Percentiles rank a stretch among this genome's conserved stretches.
Evolutionary conservation across 495 filamentous ascomycete species (phyloP).

Genomic region (Podospora tetraspora): DNA sequence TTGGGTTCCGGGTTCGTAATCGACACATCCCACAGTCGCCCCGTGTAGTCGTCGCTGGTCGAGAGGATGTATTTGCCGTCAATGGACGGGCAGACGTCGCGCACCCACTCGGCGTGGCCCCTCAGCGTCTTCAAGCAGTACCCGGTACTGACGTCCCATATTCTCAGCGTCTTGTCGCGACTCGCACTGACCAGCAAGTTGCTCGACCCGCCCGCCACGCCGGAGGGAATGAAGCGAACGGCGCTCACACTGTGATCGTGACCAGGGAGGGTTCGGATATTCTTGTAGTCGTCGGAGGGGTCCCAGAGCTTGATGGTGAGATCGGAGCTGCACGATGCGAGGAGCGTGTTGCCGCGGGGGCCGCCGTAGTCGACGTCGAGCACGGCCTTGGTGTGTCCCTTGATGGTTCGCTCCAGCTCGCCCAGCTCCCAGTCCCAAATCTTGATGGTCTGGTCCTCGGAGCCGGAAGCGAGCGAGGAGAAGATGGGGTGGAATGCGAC

Average conservation of each 20-base stretch:
- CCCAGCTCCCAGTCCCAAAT: constrained; percentile 99
- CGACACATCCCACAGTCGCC: constrained; percentile 80
- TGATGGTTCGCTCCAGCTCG: constrained; percentile 84
- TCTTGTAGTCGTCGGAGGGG: constrained; percentile 89
- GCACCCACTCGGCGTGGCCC: constrained; percentile 85
- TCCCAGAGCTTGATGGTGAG: constrained; percentile 97
- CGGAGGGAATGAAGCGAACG: constrained; percentile 83
- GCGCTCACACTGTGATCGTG: constrained; percentile 90
- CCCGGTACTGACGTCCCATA: constrained; percentile 91
- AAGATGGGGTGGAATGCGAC: constrained; percentile 95
- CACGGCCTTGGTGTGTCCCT: constrained; percentile 88
- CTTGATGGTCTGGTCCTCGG: constrained; percentile 83
- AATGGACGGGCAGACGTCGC: constrained; percentile 73
- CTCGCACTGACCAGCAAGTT: constrained; percentile 79
- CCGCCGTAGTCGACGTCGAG: constrained; percentile 90
- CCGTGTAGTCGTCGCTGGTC: constrained; percentile 72
- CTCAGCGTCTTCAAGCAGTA: constrained; percentile 84
- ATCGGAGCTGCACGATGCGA: constrained; percentile 87
- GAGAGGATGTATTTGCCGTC: constrained; percentile 83
- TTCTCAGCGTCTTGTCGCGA: constrained; percentile 74
- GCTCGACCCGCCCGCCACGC: constrained; percentile 59
- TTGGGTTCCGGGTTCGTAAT: constrained; percentile 67
- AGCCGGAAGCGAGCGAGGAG: constrained; percentile 84
- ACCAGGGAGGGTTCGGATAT: constrained; percentile 85
- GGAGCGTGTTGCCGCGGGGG: constrained; percentile 73